These are phyloP conservation scores for Mycena polygramma DNA, from an alignment of 768 basidiomycete species.

Conservation along the genomic window DNA sequence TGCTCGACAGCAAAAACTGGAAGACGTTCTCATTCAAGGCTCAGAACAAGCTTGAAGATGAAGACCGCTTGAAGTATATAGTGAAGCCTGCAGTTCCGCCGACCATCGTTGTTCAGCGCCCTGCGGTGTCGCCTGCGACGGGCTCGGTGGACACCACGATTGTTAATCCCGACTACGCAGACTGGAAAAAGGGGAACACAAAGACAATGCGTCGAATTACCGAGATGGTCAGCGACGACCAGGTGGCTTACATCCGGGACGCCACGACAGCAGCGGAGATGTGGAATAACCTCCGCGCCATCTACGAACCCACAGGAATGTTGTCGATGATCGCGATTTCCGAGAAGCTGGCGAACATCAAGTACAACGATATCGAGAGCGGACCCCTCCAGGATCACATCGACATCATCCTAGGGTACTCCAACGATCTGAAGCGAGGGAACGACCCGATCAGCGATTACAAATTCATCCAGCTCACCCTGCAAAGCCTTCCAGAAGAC, in stretches of 20 bases:
- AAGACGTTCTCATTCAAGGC: no score
- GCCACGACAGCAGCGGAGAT: constrained; percentile 7
- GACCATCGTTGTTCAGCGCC: no score
- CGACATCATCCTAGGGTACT: constrained; percentile 5
- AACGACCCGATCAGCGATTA: background rate
- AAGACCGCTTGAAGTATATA: background rate
- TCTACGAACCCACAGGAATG: constrained; percentile 12
- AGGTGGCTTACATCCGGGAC: constrained; percentile 4
- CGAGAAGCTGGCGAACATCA: constrained; percentile 3
- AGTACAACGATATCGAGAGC: constrained; percentile 7
- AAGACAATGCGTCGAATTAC: constrained; percentile 2
- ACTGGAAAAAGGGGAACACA: background rate
- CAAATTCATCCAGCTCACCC: background rate
- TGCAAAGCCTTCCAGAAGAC: background rate
- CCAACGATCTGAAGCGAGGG: constrained; percentile 5
- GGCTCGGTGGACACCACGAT: no score
- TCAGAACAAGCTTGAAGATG: background rate
- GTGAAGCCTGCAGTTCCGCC: no score
- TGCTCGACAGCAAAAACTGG: no score
- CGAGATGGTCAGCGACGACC: constrained; percentile 12
- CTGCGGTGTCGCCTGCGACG: no score
- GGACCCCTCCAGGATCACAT: constrained; percentile 19
- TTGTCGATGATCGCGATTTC: constrained; percentile 12
- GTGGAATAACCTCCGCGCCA: constrained; percentile 11
- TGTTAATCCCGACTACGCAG: no score